Evolutionary conservation across 305 asterid species (phyloP).

Genomic region (Ilex paraguariensis): DNA sequence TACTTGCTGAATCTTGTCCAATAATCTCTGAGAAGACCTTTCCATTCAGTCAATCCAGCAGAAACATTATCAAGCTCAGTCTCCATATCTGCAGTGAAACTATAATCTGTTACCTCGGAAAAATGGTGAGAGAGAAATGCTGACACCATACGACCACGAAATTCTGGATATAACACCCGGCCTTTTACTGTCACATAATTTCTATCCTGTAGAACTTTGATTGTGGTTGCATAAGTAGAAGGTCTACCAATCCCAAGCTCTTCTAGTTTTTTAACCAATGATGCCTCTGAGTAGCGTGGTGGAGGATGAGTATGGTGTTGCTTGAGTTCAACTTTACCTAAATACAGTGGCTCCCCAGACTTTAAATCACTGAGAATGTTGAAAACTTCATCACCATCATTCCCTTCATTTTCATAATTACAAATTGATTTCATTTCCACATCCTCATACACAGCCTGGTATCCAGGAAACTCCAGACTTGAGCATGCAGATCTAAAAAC

Average conservation of each 20-base stretch:
- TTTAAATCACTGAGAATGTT: slow-evolving; percentile 49
- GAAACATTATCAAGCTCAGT: slow-evolving; percentile 94
- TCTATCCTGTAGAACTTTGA: slow-evolving; percentile 86
- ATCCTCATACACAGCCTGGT: slow-evolving; percentile 64
- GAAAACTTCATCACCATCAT: slow-evolving; percentile 32
- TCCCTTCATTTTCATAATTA: slow-evolving; percentile 34
- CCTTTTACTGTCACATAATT: slow-evolving; percentile 54
- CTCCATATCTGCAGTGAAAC: slow-evolving; percentile 98
- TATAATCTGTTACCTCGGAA: slow-evolving; percentile 85
- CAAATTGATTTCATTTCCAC: slow-evolving; percentile 34
- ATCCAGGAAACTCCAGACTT: slow-evolving; percentile 61
- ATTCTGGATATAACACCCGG: slow-evolving; percentile 70
- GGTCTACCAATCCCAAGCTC: slow-evolving; percentile 99
- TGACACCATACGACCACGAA: slow-evolving; percentile 96
- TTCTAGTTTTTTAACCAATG: slow-evolving; percentile 76
- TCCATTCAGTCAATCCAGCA: slow-evolving; percentile 92
- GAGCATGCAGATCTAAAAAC: slow-evolving; percentile 65
- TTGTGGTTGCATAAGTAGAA: slow-evolving; percentile 85
- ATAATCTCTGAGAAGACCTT: slow-evolving; percentile 86
- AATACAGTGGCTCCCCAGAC: slow-evolving; percentile 43
- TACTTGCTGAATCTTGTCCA: slow-evolving; percentile 91
- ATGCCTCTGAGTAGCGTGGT: slow-evolving; percentile 74
- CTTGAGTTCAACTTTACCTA: slow-evolving; percentile 49
- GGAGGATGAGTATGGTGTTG: slow-evolving; percentile 82
- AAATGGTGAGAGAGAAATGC: slow-evolving; percentile 85